Evolutionary conservation across 2,329 filamentous ascomycete genomes (phyloP).

Genomic region (Stenocarpella maydis): DNA sequence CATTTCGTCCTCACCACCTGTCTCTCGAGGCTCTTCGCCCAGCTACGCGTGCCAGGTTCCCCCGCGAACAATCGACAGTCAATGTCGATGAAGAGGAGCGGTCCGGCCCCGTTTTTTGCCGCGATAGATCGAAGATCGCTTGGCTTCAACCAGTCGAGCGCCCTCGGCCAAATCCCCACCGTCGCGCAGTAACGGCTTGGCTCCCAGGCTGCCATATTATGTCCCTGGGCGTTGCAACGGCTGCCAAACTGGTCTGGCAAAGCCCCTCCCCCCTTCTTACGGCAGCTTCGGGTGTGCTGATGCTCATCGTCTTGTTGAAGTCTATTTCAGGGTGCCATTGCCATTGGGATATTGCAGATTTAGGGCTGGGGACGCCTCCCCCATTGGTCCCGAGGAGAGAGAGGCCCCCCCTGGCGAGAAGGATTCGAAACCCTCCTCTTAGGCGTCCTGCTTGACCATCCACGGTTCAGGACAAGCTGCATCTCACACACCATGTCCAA

Average conservation of each 20-base stretch:
- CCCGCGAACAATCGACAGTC: background rate
- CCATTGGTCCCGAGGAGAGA: background rate
- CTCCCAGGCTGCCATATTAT: conserved; percentile 16
- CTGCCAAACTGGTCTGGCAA: background rate
- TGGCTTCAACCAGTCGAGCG: conserved; percentile 5
- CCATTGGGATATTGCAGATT: conserved; percentile 24
- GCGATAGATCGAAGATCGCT: background rate
- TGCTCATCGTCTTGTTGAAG: conserved; percentile 28
- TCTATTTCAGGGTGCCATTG: conserved; percentile 19
- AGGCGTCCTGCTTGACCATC: conserved; percentile 11
- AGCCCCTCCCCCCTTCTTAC: conserved; percentile 33
- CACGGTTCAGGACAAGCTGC: background rate
- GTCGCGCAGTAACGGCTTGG: conserved; percentile 1
- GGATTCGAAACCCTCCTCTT: conserved; percentile 27
- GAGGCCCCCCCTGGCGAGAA: background rate
- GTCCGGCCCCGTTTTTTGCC: background rate
- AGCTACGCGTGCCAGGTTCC: background rate
- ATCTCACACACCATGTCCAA: background rate
- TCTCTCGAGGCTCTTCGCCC: background rate
- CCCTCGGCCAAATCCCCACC: conserved; percentile 18
- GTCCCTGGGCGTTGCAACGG: conserved; percentile 6
- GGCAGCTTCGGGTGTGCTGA: conserved; percentile 26
- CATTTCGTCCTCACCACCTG: conserved; percentile 7
- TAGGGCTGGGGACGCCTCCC: conserved; percentile 12
- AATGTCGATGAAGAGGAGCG: background rate